Percentiles rank a stretch among this genome's conserved stretches.
Evolutionary conservation across 1,284 basidiomycete genomes (phyloP).

Genomic region (Phaffia rhodozyma): DNA sequence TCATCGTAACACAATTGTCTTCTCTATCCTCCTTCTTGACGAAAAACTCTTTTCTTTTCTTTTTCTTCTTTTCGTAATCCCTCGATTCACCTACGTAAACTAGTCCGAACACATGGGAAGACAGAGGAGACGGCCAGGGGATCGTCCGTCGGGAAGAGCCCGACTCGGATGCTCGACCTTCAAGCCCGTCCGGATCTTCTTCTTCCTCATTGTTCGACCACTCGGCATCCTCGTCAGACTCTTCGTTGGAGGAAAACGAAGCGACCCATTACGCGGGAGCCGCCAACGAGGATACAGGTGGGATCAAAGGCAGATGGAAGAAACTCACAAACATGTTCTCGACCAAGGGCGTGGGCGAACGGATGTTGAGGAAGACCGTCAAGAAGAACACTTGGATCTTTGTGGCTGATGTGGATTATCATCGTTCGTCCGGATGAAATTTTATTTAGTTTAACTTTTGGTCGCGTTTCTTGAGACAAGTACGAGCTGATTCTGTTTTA

Average conservation of each 20-base stretch:
- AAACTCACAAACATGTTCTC: slow-evolving; percentile 43
- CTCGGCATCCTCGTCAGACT: slow-evolving; percentile 18
- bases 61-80: neutral
- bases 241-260: slow-evolving; percentile 25
- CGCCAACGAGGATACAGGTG: slow-evolving; percentile 29
- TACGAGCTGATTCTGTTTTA: neutral
- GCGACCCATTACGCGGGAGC: slow-evolving; percentile 45
- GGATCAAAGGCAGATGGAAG: slow-evolving; percentile 31
- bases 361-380: slow-evolving; percentile 49
- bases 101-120: slow-evolving; percentile 50
- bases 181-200: neutral
- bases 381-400: slow-evolving; percentile 56
- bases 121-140: slow-evolving; percentile 47
- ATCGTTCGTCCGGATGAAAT: neutral
- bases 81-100: slow-evolving; percentile 31
- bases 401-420: slow-evolving; percentile 39
- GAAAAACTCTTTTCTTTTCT: no score
- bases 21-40: no score
- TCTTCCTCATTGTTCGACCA: neutral
- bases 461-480: no score
- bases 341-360: slow-evolving; percentile 44
- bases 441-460: no score
- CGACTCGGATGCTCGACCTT: neutral
- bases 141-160: slow-evolving; percentile 41
- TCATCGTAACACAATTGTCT: neutral